Percentiles rank a stretch among this genome's conserved stretches.
Evolutionary conservation across 2,329 filamentous ascomycete species (phyloP).

Genomic region (Lachnellula arida): DNA sequence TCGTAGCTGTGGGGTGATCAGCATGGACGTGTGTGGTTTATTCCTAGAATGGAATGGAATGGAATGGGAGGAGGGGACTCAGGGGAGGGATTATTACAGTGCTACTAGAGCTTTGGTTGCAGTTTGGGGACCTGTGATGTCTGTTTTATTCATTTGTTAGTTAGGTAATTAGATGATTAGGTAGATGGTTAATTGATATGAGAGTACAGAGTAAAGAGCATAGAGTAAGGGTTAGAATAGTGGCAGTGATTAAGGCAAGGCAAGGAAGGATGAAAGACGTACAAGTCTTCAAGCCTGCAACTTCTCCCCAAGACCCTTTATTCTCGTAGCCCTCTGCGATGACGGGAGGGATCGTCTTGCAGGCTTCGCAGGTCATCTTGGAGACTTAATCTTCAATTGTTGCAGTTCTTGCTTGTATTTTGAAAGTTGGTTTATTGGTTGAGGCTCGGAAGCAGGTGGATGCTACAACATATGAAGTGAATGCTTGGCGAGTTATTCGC

Average conservation of each 20-base stretch:
- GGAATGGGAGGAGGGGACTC: no score
- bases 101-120: slow-evolving; percentile 53
- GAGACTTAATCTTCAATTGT: background rate
- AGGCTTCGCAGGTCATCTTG: slow-evolving; percentile 22
- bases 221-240: background rate
- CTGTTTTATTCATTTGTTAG: slow-evolving; percentile 1
- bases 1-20: slow-evolving; percentile 35
- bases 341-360: slow-evolving; percentile 30
- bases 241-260: background rate
- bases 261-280: background rate
- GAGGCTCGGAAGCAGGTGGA: no score
- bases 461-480: no score
- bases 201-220: background rate
- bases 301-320: slow-evolving; percentile 15
- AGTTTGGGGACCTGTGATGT: slow-evolving; percentile 41
- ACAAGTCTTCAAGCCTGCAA: slow-evolving; percentile 20
- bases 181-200: background rate
- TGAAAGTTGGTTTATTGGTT: no score
- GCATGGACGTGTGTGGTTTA: no score
- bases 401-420: background rate
- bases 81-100: slow-evolving; percentile 32
- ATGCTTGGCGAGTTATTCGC: no score
- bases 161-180: background rate
- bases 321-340: slow-evolving; percentile 30
- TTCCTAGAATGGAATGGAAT: no score